Percentiles rank a stretch among this genome's conserved stretches.
phyloP scores from a whole-genome alignment of 139 green algal genomes.

The Closterium sp. region DNA sequence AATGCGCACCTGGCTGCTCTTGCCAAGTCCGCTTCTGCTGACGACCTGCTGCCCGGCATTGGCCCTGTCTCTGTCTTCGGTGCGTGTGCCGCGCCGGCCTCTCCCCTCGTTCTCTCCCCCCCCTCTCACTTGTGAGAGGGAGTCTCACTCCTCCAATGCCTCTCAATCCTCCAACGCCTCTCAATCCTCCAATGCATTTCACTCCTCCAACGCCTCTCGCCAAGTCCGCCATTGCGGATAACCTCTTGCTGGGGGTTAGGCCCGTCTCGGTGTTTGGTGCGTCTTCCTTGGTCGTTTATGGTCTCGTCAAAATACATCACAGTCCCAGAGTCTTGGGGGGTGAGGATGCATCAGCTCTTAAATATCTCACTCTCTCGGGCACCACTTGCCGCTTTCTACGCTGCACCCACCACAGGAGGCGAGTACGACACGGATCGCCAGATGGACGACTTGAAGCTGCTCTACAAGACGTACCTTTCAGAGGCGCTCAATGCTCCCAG shows the following conservation, averaged over 20 bases:
- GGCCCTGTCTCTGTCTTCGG: constrained; percentile 23
- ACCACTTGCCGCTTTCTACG: not conserved
- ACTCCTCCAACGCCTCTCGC: no score
- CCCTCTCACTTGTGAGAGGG: no score
- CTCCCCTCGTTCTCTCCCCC: not conserved
- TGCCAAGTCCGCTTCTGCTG: not conserved
- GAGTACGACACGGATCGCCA: constrained; percentile 55
- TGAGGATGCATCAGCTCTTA: not conserved
- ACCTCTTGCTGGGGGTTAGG: not conserved
- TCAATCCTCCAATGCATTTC: no score
- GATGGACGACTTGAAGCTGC: constrained; percentile 50
- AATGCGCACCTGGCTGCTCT: constrained; percentile 56
- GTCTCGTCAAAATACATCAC: not conserved
- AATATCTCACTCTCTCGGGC: not conserved
- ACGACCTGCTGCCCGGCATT: constrained; percentile 57
- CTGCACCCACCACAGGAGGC: constrained; percentile 49
- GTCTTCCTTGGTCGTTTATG: not conserved
- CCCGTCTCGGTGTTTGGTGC: not conserved
- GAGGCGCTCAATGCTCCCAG: constrained; percentile 53
- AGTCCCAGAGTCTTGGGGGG: not conserved
- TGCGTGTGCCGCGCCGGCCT: not conserved
- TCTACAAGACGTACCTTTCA: constrained; percentile 68
- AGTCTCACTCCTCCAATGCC: no score
- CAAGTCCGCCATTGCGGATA: not conserved
- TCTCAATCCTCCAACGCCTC: no score